Base-by-base conservation (phyloP, 2,329 filamentous ascomycete genomes). In the Alternaria triticimaculans region DNA sequence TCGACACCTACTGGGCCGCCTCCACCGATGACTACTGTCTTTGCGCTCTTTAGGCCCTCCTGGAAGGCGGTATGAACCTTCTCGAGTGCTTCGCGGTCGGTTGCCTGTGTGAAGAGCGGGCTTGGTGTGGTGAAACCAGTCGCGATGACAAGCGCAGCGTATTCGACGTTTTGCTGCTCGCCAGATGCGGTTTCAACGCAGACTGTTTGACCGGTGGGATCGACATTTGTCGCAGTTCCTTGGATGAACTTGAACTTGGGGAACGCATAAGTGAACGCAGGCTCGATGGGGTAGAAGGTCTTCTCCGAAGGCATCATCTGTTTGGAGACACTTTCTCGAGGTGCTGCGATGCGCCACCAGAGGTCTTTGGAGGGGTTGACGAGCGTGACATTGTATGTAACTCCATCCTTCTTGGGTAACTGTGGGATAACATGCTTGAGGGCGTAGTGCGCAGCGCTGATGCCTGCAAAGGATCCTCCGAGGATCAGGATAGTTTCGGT, bases 91-190 rank as follows among this genome's bases (percentile, higher is more conserved):
- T 69, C 65, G 41, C 67, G 66, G 41, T 72, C 71, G 21, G 81
- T 83, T 1, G 65, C 62, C 10, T 82, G 76, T 12, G 84, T 85
- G 54, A 85, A 79, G 3, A 83, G 74, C 0, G 84, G 80, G 9
- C 82, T 82, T 0, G 81, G 76, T 1, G 86, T 85, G 14, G 76
- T 81, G 23, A 85, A 82, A 4, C 87, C 87, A 2, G 86, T 87
- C 4, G 86, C 86, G 66, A 88, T 85, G 44, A 89, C 80, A 9
- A 89, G 82, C 12, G 85, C 82, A 57, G 85, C 81, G 72, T 86
- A 89, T 6, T 80, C 71, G 25, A 88, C 71, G 9, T 67, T 69
- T 48, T 70, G 69, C 45, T 74, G 72, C 60, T 73, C 77, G 62
- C 69, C 76, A 21, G 75, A 73, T 20, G 72, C 78, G 18, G 77